A percentile compares a stretch with the other conserved stretches of the same genome.
These are phyloP conservation scores for Trebouxia sp. DNA, from an alignment of 139 green algal genomes.

Conservation along the genomic window DNA sequence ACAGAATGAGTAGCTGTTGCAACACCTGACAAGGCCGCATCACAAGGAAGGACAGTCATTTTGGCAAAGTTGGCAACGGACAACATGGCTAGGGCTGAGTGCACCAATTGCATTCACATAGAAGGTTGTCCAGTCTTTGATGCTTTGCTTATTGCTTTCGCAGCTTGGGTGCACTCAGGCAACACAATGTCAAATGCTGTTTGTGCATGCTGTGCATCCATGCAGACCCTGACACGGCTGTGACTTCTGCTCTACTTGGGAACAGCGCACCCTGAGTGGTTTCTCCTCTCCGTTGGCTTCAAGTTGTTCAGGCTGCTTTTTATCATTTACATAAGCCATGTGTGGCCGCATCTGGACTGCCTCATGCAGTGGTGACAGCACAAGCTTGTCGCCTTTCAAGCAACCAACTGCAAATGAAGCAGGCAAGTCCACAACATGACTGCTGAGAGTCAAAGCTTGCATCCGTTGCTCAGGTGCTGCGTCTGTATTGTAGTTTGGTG, in stretches of 20 bases:
- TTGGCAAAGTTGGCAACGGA: background rate
- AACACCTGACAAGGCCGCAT: background rate
- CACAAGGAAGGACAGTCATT: background rate
- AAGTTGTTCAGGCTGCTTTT: slow-evolving; percentile 19
- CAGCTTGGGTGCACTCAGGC: background rate
- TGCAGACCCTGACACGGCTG: background rate
- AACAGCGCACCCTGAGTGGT: slow-evolving; percentile 10
- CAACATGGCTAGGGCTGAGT: background rate
- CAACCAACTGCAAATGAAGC: slow-evolving; percentile 1
- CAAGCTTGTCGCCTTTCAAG: slow-evolving; percentile 55
- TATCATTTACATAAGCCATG: slow-evolving; percentile 67
- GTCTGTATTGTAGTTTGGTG: background rate
- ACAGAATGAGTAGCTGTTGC: background rate
- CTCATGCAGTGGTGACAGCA: slow-evolving; percentile 80
- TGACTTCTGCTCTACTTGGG: background rate
- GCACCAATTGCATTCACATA: background rate
- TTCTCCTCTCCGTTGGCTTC: slow-evolving; percentile 3
- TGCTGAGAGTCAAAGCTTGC: background rate
- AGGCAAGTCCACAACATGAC: background rate
- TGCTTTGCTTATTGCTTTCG: background rate
- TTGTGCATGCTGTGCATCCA: background rate
- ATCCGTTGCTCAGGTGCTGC: background rate
- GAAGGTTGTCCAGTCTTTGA: background rate
- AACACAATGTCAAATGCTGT: background rate
- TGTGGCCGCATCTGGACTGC: slow-evolving; percentile 80